phyloP scores from a whole-genome alignment of 805 yeast genomes.

The Candida maesae region DNA sequence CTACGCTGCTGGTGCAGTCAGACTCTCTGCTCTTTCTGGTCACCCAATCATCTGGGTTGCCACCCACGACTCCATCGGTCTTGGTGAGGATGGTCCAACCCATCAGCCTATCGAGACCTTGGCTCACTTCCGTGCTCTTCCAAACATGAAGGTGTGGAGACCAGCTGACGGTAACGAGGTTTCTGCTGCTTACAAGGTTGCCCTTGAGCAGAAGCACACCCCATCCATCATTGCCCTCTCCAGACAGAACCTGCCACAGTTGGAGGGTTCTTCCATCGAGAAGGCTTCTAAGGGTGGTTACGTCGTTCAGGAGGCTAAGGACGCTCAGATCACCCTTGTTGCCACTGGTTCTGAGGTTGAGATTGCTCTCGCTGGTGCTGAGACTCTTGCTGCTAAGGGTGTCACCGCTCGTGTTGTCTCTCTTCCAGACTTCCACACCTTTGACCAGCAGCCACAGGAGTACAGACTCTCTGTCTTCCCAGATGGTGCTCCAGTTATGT shows the following conservation, averaged over 20 bases:
- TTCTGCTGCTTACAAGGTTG: conserved; percentile 72
- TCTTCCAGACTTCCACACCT: conserved; percentile 87
- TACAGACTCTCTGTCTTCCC: conserved; percentile 88
- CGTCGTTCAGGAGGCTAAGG: conserved; percentile 55
- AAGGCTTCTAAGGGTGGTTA: conserved; percentile 95
- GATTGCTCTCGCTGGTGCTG: conserved; percentile 76
- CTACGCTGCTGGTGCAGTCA: conserved; percentile 81
- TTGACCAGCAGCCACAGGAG: conserved; percentile 76
- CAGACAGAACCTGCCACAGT: conserved; percentile 87
- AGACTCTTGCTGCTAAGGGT: conserved; percentile 60
- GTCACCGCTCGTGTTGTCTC: conserved; percentile 80
- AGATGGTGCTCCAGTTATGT: conserved; percentile 87
- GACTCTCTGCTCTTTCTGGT: conserved; percentile 78
- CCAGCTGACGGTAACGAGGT: conserved; percentile 90
- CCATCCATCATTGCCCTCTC: conserved; percentile 74
- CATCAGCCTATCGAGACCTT: conserved; percentile 87
- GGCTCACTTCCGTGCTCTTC: conserved; percentile 80
- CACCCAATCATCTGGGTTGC: conserved; percentile 84
- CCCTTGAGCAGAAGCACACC: conserved; percentile 56
- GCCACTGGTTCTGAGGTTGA: conserved; percentile 93
- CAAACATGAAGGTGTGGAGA: conserved; percentile 83
- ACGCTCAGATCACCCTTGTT: conserved; percentile 69
- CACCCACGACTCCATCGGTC: conserved; percentile 84
- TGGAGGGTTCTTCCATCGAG: conserved; percentile 75
- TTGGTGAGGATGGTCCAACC: conserved; percentile 92